A percentile compares a stretch with the other conserved stretches of the same genome.
Conservation (phyloP, 2,329 filamentous ascomycete species). For the Colletotrichum gigasporum region DNA sequence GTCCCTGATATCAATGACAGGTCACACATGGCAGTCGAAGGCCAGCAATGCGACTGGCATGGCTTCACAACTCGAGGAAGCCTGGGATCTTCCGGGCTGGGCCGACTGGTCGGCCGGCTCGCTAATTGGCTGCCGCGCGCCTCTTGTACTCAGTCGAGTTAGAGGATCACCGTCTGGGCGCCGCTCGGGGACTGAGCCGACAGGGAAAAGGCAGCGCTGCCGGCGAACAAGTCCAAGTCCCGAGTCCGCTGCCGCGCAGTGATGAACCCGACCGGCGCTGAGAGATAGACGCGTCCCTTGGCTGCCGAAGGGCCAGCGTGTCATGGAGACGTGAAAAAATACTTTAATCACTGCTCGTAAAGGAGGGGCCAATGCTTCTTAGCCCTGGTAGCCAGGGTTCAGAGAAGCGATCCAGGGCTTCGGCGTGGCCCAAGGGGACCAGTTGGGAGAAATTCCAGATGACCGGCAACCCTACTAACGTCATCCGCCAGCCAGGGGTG, state of each 20-base stretch:
- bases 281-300: slow-evolving; percentile 1
- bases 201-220: background rate
- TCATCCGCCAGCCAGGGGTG: slow-evolving; percentile 1
- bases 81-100: background rate
- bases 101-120: background rate
- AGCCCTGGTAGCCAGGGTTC: slow-evolving; percentile 9
- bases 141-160: background rate
- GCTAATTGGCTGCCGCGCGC: background rate
- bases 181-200: slow-evolving; percentile 8
- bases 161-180: slow-evolving; percentile 12
- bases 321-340: slow-evolving; percentile 12
- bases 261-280: background rate
- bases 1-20: no score
- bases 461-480: slow-evolving; percentile 1
- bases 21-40: background rate
- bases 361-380: slow-evolving; percentile 8
- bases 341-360: slow-evolving; percentile 7
- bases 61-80: background rate
- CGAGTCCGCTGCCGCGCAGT: background rate
- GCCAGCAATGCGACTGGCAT: background rate
- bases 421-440: background rate
- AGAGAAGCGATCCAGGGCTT: background rate
- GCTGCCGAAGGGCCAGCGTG: slow-evolving; percentile 6
- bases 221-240: background rate
- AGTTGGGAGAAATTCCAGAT: background rate